These are phyloP conservation scores for Candida endomychidarum DNA, from an alignment of 805 yeast species.

Conservation along the genomic window DNA sequence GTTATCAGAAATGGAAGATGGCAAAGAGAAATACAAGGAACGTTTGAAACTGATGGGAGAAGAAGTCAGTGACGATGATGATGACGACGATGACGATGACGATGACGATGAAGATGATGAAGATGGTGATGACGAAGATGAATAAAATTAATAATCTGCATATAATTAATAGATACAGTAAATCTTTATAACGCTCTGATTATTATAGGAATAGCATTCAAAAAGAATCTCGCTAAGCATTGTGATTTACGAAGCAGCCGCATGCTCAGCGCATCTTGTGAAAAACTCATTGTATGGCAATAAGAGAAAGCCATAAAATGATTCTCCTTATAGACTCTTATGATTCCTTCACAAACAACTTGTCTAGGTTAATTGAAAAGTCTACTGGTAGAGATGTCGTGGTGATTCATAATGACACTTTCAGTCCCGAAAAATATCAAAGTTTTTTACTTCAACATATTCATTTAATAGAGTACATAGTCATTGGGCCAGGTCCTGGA, in stretches of 20 bases:
- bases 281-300: too few relatives aligned
- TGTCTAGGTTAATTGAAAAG: slow-evolving; percentile 57
- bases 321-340: slow-evolving; percentile 85
- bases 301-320: slow-evolving; percentile 31
- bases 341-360: slow-evolving; percentile 90
- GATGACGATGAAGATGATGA: slow-evolving; percentile 40
- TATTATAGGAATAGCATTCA: too few relatives aligned
- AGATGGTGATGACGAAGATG: slow-evolving; percentile 17
- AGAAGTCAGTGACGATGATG: slow-evolving; percentile 70
- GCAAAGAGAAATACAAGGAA: slow-evolving; percentile 55
- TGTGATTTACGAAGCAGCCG: too few relatives aligned
- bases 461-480: slow-evolving; percentile 64
- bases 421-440: slow-evolving; percentile 29
- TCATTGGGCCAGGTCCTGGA: slow-evolving; percentile 98
- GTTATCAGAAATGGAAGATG: slow-evolving; percentile 75
- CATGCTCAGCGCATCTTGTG: slow-evolving; percentile 1
- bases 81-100: slow-evolving; percentile 62
- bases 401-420: slow-evolving; percentile 64
- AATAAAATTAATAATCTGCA: slow-evolving; percentile 7
- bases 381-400: slow-evolving; percentile 51
- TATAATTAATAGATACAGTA: slow-evolving; percentile 4
- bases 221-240: too few relatives aligned
- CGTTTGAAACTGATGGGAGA: slow-evolving; percentile 54
- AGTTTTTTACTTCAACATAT: slow-evolving; percentile 43
- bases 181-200: too few relatives aligned